A percentile compares a stretch with the other conserved stretches of the same genome.
Evolutionary conservation across 345 rosid genomes (phyloP).

Genomic region (Clarkia xantiana): DNA sequence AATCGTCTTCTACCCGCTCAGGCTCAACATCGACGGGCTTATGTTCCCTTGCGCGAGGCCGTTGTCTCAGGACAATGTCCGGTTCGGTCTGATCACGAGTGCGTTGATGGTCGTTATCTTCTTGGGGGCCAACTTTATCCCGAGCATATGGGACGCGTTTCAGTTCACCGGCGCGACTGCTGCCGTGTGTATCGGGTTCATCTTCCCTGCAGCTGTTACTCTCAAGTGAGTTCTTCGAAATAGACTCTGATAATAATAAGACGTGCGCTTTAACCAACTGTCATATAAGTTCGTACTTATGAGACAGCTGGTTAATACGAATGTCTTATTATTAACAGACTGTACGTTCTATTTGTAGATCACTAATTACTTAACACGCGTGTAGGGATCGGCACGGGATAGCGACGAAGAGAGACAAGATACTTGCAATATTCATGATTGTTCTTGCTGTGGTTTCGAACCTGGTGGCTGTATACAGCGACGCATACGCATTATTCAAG

Average conservation of each 20-base stretch:
- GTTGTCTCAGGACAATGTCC: slow-evolving; percentile 34
- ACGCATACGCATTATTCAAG: slow-evolving; percentile 5
- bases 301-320: too few relatives aligned
- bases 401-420: slow-evolving; percentile 65
- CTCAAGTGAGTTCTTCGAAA: slow-evolving; percentile 38
- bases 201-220: slow-evolving; percentile 74
- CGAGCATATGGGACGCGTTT: slow-evolving; percentile 97
- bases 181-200: slow-evolving; percentile 86
- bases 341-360: slow-evolving; percentile 12
- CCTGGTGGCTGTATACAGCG: slow-evolving; percentile 7
- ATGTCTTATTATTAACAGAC: neutral
- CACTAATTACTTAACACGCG: too few relatives aligned
- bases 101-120: slow-evolving; percentile 49
- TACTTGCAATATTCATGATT: slow-evolving; percentile 49
- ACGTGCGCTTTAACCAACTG: neutral
- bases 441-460: slow-evolving; percentile 4
- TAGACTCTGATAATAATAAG: neutral
- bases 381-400: slow-evolving; percentile 65
- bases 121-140: slow-evolving; percentile 75
- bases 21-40: slow-evolving; percentile 78
- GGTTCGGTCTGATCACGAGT: slow-evolving; percentile 52
- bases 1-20: slow-evolving; percentile 60
- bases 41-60: slow-evolving; percentile 59
- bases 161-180: slow-evolving; percentile 94
- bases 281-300: neutral